Evolutionary conservation across 164 flowering plant species (phyloP), one percentile per base, ranked within the genome.

Genomic region (Nymphaea thermarum): DNA sequence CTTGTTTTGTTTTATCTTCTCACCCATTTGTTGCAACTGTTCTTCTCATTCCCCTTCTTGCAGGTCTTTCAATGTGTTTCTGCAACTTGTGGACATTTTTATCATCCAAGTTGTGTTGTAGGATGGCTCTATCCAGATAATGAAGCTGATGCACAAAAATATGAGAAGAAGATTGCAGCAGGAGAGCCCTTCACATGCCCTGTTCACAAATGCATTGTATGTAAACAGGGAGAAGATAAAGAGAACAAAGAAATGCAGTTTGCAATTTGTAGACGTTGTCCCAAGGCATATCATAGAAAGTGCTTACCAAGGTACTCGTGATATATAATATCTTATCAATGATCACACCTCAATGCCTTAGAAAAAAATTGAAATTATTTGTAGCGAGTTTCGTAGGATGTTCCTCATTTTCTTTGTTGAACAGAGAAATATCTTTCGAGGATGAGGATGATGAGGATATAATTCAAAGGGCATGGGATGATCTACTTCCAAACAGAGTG

Each of bases 221-320:
- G 98, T 74, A 80, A 82, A 51, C 68, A 77, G 71, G 75, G 73
- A 64, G 97, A 94, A 77, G 73, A 83, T 70, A 84, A 81, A 75
- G 69, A 75, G 10, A 77, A 64, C 25, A 53, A 0, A 4, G 84
- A 83, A 5, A 66, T 85, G 77, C 90, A 85, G 72, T 85, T 94
- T 83, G 97, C 96, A 57, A 66, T 90, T 0, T 94, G 98, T 67
- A 81, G 97, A 67, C 95, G 96, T 6, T 94, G 98, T 69, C 97
- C 98, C 14, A 88, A 65, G 74, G 78, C 92, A 66, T 94, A 91
- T 77, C 98, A 94, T 65, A 74, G 85, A 68, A 86, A 89, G 80
- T 94, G 98, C 79, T 79, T 94, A 71, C 97, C 97, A 25, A 80
- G 86, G 98, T 94, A 71, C 60, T 68, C 60, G 7, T 47, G 55